A percentile compares a stretch with the other conserved stretches of the same genome.
Conservation (phyloP, 768 basidiomycete species). For the Cystobasidiopsis lactophilus region DNA sequence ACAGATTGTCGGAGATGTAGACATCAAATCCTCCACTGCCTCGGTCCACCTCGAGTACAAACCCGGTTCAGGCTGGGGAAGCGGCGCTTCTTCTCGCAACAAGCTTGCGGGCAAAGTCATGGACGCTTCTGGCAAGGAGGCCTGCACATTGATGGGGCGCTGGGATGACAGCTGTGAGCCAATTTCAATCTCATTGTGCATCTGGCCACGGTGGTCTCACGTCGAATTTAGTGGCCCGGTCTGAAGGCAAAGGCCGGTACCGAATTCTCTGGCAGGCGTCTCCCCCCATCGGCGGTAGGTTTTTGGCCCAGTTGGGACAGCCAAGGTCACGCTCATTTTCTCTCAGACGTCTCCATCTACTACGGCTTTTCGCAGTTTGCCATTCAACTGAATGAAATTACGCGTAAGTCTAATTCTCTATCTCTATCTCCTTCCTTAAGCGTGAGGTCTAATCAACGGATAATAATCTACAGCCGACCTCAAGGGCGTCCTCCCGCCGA, state of each 20-base stretch:
- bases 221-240: constrained; percentile 62
- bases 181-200: background rate
- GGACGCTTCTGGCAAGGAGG: constrained; percentile 41
- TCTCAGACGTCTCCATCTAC: constrained; percentile 37
- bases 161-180: constrained; percentile 45
- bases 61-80: constrained; percentile 47
- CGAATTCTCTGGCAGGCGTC: constrained; percentile 33
- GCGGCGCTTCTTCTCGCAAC: constrained; percentile 56
- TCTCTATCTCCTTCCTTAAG: constrained; percentile 49
- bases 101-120: constrained; percentile 72
- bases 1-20: background rate
- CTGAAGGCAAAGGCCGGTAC: constrained; percentile 37
- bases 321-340: background rate
- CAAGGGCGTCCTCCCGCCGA: constrained; percentile 41
- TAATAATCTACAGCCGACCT: constrained; percentile 15
- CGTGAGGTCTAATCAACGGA: too few relatives aligned
- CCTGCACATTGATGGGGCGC: constrained; percentile 69
- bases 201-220: background rate
- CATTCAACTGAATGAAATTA: constrained; percentile 54
- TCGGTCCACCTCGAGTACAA: constrained; percentile 76
- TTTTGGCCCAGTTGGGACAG: constrained; percentile 72
- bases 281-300: constrained; percentile 37
- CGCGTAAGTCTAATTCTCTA: background rate
- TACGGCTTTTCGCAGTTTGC: constrained; percentile 91
- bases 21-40: constrained; percentile 28